Conservation (phyloP, 2,329 filamentous ascomycete genomes). For the Botrytis fabae region DNA sequence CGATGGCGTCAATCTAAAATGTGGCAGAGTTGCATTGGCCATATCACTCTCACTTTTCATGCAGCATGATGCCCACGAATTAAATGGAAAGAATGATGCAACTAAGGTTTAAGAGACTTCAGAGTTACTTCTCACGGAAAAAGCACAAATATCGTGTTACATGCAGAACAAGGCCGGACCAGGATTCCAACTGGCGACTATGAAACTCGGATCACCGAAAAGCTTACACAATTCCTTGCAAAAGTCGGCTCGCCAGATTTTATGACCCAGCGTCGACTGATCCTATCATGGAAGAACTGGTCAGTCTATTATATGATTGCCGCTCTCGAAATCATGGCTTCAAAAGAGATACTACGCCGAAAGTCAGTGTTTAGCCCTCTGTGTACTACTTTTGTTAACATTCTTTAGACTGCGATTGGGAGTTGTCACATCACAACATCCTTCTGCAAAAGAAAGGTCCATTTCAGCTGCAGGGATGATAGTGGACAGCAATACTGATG, state of each 20-base stretch:
- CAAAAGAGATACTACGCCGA: not conserved
- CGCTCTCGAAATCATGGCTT: not conserved
- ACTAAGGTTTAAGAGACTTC: not conserved
- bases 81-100: no score
- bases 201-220: not conserved
- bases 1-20: not conserved
- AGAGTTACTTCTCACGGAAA: not conserved
- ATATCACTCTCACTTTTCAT: not conserved
- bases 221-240: not conserved
- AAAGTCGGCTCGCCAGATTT: not conserved
- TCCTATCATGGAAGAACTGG: not conserved
- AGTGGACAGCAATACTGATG: not conserved
- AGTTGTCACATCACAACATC: not conserved
- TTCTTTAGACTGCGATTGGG: not conserved
- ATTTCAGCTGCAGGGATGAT: not conserved
- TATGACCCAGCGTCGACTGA: not conserved
- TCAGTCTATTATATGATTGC: not conserved
- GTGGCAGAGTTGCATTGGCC: not conserved
- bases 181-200: not conserved
- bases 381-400: not conserved
- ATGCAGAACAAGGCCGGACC: not conserved
- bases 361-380: not conserved
- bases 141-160: fast-evolving
- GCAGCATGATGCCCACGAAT: not conserved
- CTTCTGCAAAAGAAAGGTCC: not conserved